Conservation (phyloP, 805 yeast genomes). For the Ogataea allantospora region DNA sequence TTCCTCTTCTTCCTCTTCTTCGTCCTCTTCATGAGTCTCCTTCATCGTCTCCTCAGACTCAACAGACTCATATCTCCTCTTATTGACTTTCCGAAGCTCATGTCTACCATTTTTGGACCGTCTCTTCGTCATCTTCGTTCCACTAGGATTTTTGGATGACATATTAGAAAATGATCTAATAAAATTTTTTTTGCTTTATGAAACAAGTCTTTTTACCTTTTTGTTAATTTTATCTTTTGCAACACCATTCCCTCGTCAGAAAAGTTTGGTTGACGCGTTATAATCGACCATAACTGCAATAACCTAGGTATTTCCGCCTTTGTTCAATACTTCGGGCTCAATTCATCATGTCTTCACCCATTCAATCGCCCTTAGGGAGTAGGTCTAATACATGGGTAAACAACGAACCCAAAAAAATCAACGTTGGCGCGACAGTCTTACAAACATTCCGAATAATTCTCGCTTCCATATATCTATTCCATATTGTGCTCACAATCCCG, state of each 20-base stretch:
- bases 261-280: not conserved
- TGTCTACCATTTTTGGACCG: slow-evolving; percentile 52
- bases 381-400: slow-evolving; percentile 6
- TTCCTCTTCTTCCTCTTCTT: slow-evolving; percentile 25
- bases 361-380: slow-evolving; percentile 7
- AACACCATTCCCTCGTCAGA: slow-evolving; percentile 1
- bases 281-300: not conserved
- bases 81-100: slow-evolving; percentile 53
- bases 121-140: not conserved
- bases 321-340: not conserved
- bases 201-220: slow-evolving; percentile 2
- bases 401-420: slow-evolving; percentile 11
- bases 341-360: slow-evolving; percentile 6
- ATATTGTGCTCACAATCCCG: slow-evolving; percentile 81
- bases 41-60: slow-evolving; percentile 8
- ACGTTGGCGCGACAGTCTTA: slow-evolving; percentile 16
- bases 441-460: slow-evolving; percentile 38
- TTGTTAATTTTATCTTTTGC: slow-evolving; percentile 1
- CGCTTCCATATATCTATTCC: slow-evolving; percentile 59
- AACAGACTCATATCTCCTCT: slow-evolving; percentile 29
- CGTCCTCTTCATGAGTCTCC: slow-evolving; percentile 17
- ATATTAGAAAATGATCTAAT: slow-evolving; percentile 6
- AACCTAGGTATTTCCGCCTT: not conserved
- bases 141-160: slow-evolving; percentile 13
- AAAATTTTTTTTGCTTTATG: slow-evolving; percentile 8